Evolutionary conservation across 164 flowering plant species (phyloP), one percentile per base, ranked within the genome.

Genomic region (Buxus sempervirens): DNA sequence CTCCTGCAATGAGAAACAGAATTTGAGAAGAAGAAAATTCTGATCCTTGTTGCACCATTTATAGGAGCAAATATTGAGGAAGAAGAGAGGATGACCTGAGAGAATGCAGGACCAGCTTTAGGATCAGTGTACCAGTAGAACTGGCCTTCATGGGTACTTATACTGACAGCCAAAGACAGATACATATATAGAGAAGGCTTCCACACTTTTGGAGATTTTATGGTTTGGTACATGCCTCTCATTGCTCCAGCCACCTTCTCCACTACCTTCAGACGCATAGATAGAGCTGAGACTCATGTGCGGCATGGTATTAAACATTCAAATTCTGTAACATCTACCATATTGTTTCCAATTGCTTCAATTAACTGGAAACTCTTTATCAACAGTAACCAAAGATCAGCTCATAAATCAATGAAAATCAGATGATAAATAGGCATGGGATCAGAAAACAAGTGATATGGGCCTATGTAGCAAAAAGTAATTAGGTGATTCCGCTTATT

Each of bases 121-220:
- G 89, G 81, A 74, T 88, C 83, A 24, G 93, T 90, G 63, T 80
- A 87, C 96, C 96, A 90, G 36, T 90, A 90, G 66, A 90, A 90
- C 36, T 80, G 84, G 10, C 96, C 96, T 80, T 88, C 91, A 64
- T 83, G 85, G 55, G 88, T 85, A 70, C 88, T 87, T 12, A 85
- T 71, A 69, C 84, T 84, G 27, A 88, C 80, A 36, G 96, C 85
- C 61, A 88, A 48, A 36, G 94, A 85, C 7, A 90, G 74, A 69
- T 73, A 85, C 86, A 88, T 90, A 71, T 78, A 90, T 0, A 88
- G 81, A 15, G 91, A 79, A 19, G 96, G 96, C 77, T 84, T 85
- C 96, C 96, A 88, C 42, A 88, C 90, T 62, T 82, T 82, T 12
- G 90, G 89, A 64, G 16, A 68, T 70, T 72, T 83, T 21, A 88